Percentiles rank a stretch among this genome's conserved stretches.
Conservation (phyloP, 768 basidiomycete species). For the Termitomyces sp. region DNA sequence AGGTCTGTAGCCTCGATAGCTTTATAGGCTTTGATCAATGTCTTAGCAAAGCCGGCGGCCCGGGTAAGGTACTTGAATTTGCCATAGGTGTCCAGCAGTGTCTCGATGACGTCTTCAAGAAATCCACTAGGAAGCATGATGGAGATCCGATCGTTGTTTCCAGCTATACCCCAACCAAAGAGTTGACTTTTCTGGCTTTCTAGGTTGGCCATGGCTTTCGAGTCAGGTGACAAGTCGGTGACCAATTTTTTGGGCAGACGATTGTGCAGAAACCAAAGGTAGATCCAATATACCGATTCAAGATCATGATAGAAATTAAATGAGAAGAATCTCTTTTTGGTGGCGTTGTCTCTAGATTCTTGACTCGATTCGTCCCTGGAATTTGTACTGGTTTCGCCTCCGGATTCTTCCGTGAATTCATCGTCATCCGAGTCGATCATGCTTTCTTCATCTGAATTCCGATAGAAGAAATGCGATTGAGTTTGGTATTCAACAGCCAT, state of each 20-base stretch:
- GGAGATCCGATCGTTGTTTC: neutral
- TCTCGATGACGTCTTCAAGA: too few species aligned
- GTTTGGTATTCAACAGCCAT: neutral
- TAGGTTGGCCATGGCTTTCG: neutral
- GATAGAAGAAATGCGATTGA: too few species aligned
- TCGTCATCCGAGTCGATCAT: too few species aligned
- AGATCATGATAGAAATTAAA: too few species aligned
- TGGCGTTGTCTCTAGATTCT: too few species aligned
- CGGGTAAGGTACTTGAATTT: neutral
- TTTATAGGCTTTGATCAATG: neutral
- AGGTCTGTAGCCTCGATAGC: neutral
- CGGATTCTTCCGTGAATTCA: too few species aligned
- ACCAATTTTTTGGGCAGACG: neutral
- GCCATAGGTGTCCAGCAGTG: neutral
- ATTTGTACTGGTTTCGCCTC: too few species aligned
- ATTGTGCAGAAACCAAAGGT: neutral
- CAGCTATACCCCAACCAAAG: neutral
- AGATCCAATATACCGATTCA: neutral
- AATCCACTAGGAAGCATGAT: neutral
- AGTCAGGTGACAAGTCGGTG: neutral
- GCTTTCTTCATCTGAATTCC: too few species aligned
- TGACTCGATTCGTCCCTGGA: too few species aligned
- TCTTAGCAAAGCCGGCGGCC: neutral
- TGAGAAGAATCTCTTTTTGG: neutral
- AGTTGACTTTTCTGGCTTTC: too few species aligned